A percentile compares a stretch with the other conserved stretches of the same genome.
Evolutionary conservation across 2,329 filamentous ascomycete genomes (phyloP).

Genomic region (Penicillium sp.): DNA sequence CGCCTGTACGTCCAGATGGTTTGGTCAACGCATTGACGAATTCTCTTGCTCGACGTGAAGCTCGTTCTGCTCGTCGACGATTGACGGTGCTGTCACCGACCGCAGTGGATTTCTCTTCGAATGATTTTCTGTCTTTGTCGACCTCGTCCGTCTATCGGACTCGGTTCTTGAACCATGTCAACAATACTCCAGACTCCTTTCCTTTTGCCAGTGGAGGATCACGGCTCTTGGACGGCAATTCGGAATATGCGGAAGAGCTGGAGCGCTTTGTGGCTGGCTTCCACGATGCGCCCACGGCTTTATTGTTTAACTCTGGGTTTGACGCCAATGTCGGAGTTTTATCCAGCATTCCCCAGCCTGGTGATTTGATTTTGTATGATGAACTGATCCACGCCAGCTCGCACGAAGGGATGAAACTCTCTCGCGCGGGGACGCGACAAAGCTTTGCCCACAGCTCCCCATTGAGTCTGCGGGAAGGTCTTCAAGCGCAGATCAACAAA

Average conservation of each 20-base stretch:
- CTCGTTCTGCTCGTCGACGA: slow-evolving; percentile 43
- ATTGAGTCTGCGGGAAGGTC: slow-evolving; percentile 32
- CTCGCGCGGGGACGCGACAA: slow-evolving; percentile 47
- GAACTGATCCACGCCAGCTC: slow-evolving; percentile 71
- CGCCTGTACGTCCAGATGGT: neutral
- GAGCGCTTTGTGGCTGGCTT: slow-evolving; percentile 56
- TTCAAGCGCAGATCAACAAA: slow-evolving; percentile 28
- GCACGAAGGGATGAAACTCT: slow-evolving; percentile 68
- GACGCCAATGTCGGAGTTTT: slow-evolving; percentile 62
- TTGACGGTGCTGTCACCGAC: slow-evolving; percentile 43
- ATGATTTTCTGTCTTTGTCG: slow-evolving; percentile 59
- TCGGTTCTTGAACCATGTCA: slow-evolving; percentile 47
- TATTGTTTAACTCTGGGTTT: slow-evolving; percentile 61
- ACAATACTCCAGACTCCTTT: slow-evolving; percentile 30
- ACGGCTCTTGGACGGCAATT: slow-evolving; percentile 61
- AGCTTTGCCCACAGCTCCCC: slow-evolving; percentile 47
- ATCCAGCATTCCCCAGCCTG: slow-evolving; percentile 54
- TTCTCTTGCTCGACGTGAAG: slow-evolving; percentile 37
- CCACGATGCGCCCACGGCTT: slow-evolving; percentile 52
- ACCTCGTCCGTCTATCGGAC: slow-evolving; percentile 44
- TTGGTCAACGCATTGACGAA: slow-evolving; percentile 29
- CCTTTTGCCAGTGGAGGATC: slow-evolving; percentile 55
- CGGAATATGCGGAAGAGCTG: slow-evolving; percentile 52
- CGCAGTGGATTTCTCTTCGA: slow-evolving; percentile 57
- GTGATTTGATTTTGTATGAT: slow-evolving; percentile 64